Percentiles rank a stretch among this genome's conserved stretches.
Conservation (phyloP, 2,329 filamentous ascomycete genomes). For the Aspergillus ochraceus region DNA sequence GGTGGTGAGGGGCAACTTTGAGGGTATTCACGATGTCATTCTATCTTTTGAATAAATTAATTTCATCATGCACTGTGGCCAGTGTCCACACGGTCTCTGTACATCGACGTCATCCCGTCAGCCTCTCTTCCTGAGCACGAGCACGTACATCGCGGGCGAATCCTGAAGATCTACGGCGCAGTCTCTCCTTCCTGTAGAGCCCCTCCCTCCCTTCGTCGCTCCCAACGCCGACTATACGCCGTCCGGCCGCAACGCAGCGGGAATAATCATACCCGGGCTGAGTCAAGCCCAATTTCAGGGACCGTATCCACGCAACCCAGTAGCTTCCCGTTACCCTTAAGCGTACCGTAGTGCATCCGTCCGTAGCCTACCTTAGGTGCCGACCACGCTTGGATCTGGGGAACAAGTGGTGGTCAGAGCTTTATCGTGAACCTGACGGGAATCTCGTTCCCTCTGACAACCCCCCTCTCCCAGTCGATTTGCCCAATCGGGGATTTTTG, state of each 20-base stretch:
- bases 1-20: neutral
- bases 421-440: constrained; percentile 2
- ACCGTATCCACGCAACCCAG: constrained; percentile 4
- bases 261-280: constrained; percentile 1
- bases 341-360: constrained; percentile 6
- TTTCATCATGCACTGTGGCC: neutral
- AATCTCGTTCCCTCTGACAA: neutral
- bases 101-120: neutral
- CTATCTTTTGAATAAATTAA: neutral
- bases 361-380: constrained; percentile 1
- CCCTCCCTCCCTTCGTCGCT: neutral
- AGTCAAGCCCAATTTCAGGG: neutral
- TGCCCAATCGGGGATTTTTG: neutral
- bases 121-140: neutral
- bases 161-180: neutral
- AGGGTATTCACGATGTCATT: neutral
- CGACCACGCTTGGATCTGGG: constrained; percentile 10
- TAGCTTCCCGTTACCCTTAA: neutral
- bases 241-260: neutral
- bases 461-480: neutral
- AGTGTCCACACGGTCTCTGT: neutral
- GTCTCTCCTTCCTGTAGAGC: neutral
- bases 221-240: neutral
- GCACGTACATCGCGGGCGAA: neutral
- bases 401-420: constrained; percentile 15